Percentiles rank a stretch among this genome's conserved stretches.
These are phyloP conservation scores for Ceratobasidium sp. DNA, from an alignment of 1,284 basidiomycete species.

Conservation along the genomic window DNA sequence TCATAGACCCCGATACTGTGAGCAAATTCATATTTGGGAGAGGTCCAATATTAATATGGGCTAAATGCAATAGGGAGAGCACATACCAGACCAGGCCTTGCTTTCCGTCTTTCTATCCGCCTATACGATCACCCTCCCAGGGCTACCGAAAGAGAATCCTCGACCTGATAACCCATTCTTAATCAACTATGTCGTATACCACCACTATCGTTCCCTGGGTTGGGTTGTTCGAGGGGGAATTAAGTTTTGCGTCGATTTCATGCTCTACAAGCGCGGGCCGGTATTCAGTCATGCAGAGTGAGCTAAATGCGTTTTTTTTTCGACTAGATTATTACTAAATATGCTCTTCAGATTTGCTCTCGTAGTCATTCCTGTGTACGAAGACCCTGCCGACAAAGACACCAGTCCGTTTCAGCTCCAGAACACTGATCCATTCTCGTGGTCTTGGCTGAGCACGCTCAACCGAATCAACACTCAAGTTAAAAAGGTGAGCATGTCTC, in stretches of 20 bases:
- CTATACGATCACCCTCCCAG: conserved; percentile 41
- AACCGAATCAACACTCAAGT: conserved; percentile 98
- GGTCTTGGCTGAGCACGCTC: conserved; percentile 97
- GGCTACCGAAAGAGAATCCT: conserved; percentile 49
- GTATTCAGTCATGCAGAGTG: conserved; percentile 97
- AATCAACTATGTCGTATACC: conserved; percentile 89
- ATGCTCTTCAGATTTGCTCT: conserved; percentile 81
- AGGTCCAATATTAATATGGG: not conserved
- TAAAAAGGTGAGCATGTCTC: conserved; percentile 75
- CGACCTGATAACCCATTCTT: conserved; percentile 91
- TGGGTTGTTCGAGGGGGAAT: conserved; percentile 97
- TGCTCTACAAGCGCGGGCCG: conserved; percentile 94
- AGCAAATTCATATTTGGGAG: conserved; percentile 45
- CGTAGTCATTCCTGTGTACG: conserved; percentile 88
- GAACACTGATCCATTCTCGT: conserved; percentile 78
- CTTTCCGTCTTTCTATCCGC: conserved; percentile 47
- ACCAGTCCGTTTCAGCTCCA: conserved; percentile 69
- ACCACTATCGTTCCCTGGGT: conserved; percentile 96
- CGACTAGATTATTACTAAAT: conserved; percentile 1
- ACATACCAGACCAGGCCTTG: conserved; percentile 63
- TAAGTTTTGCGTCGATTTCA: conserved; percentile 97
- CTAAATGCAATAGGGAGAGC: conserved; percentile 55
- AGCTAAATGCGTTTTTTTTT: conserved; percentile 50
- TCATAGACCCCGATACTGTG: conserved; percentile 74
- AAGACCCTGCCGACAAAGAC: conserved; percentile 77